These are phyloP conservation scores for Straminergon stramineum DNA, from an alignment of 225 moss, liverwort and hornwort species.

Conservation along the genomic window DNA sequence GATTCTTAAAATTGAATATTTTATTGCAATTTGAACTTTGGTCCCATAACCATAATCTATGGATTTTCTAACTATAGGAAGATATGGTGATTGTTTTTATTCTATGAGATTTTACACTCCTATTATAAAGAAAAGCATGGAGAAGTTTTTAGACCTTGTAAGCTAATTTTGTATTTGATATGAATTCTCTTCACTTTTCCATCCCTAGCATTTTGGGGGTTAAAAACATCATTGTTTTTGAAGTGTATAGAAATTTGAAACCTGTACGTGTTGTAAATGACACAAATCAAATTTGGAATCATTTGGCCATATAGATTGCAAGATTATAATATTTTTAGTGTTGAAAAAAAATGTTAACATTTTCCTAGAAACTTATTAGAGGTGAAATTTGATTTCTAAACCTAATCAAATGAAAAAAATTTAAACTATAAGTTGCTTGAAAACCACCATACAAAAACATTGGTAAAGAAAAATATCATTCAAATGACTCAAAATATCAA, in stretches of 20 bases:
- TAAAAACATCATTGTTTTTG: not conserved
- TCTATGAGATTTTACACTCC: not conserved
- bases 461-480: not conserved
- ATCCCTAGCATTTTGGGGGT: not conserved
- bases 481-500: not conserved
- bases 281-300: not conserved
- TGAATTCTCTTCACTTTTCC: not conserved
- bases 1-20: not conserved
- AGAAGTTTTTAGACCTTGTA: not conserved
- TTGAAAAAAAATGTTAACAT: not conserved
- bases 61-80: not conserved
- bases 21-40: not conserved
- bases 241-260: too few species aligned
- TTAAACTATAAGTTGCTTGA: not conserved
- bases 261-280: accelerated
- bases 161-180: not conserved
- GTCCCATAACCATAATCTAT: not conserved
- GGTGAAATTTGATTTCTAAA: not conserved
- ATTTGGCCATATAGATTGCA: not conserved
- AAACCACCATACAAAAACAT: not conserved
- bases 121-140: too few species aligned
- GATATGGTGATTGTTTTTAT: accelerated
- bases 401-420: not conserved
- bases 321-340: not conserved
- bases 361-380: not conserved